phyloP scores from a whole-genome alignment of 148 eudicot species.

The Mesembryanthemum crystallinum region DNA sequence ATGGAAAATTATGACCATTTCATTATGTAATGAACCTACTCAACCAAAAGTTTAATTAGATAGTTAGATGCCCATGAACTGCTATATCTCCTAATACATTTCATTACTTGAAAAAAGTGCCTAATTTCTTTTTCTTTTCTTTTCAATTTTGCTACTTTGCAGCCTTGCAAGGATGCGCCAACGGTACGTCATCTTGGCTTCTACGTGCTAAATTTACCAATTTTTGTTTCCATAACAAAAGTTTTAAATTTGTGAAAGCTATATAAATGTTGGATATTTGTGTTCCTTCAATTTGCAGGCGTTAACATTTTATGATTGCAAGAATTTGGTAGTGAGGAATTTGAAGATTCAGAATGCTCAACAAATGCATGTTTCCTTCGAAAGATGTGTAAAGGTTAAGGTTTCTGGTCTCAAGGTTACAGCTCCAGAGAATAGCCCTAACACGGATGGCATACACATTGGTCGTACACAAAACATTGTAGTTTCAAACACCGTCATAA shows the following conservation, averaged over 20 bases:
- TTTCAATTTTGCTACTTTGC: slow-evolving; percentile 19
- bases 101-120: no score
- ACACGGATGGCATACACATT: slow-evolving; percentile 86
- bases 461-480: slow-evolving; percentile 43
- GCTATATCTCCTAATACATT: no score
- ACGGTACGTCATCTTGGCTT: slow-evolving; percentile 41
- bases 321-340: slow-evolving; percentile 43
- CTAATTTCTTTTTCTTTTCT: not conserved
- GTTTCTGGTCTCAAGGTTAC: slow-evolving; percentile 37
- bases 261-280: no score
- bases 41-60: no score
- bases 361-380: slow-evolving; percentile 61
- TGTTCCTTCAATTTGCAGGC: slow-evolving; percentile 40
- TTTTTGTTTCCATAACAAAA: no score
- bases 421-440: slow-evolving; percentile 65
- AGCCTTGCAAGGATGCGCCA: slow-evolving; percentile 83
- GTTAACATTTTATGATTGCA: slow-evolving; percentile 51
- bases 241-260: no score
- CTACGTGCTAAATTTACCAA: no score
- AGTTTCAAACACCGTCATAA: slow-evolving; percentile 36
- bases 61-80: no score
- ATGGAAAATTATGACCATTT: not conserved
- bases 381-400: slow-evolving; percentile 40
- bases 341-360: slow-evolving; percentile 61
- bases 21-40: no score